phyloP scores from a whole-genome alignment of 768 basidiomycete genomes.

The Hydnomerulius pinastri region DNA sequence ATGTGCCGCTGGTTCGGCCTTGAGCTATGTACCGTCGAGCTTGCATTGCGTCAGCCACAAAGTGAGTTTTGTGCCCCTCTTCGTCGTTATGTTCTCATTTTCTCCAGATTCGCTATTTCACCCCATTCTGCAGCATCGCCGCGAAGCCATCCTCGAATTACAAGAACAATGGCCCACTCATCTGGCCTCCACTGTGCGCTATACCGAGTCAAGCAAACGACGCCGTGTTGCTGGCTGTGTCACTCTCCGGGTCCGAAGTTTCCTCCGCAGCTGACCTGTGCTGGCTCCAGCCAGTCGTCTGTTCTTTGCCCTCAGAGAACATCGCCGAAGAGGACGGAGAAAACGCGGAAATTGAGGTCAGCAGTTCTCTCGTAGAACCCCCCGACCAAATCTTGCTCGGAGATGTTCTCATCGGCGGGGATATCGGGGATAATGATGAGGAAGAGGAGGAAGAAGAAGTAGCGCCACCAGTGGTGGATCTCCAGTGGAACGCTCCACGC shows the following conservation, averaged over 20 bases:
- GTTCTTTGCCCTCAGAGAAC: neutral
- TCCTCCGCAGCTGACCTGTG: neutral
- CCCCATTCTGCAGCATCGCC: neutral
- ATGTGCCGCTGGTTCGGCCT: constrained; percentile 36
- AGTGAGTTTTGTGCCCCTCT: too few species aligned
- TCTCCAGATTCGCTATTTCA: constrained; percentile 1
- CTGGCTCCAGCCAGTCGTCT: constrained; percentile 1
- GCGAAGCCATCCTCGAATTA: constrained; percentile 5
- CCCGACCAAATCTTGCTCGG: neutral
- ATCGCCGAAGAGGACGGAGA: neutral
- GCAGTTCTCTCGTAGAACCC: too few species aligned
- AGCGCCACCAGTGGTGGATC: neutral
- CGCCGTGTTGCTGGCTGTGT: neutral
- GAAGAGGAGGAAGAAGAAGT: neutral
- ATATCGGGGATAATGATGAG: neutral
- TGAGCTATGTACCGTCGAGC: constrained; percentile 29
- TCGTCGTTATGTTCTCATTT: neutral
- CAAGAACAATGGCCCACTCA: constrained; percentile 23
- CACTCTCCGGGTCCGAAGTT: neutral
- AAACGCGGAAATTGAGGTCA: neutral
- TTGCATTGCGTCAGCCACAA: constrained; percentile 5
- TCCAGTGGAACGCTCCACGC: neutral
- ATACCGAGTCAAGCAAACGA: constrained; percentile 10
- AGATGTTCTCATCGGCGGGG: neutral
- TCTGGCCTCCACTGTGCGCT: constrained; percentile 7